Evolutionary conservation across 768 basidiomycete species (phyloP), one percentile per base, ranked within the genome.

Genomic region (Lactifluus piperatus): DNA sequence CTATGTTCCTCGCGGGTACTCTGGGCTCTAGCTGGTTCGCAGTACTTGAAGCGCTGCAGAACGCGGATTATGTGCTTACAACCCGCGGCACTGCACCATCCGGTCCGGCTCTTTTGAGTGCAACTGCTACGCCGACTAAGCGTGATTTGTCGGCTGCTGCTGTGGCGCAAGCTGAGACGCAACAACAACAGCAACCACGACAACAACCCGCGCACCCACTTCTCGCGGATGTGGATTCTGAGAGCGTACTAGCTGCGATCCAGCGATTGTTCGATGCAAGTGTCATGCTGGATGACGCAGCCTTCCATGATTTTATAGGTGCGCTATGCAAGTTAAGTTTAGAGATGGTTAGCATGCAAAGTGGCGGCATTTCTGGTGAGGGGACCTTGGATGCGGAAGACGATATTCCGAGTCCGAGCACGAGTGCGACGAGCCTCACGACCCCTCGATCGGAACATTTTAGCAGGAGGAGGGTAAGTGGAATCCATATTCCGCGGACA

Each of bases 341-440:
- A 10, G 93, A 94, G 71, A 97, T 98, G 94, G 83, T 97, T 20
- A 86, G 87, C 37, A 86, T 97, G 84, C 86, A 91, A 71, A 81
- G 79, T 77, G n/a, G 14, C 27, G n/a, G n/a, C 8, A 14, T 18
- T 50, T 5, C 16, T 10, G 10, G 20, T 13, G 44, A 48, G 30
- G 45, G 61, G 13, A 5, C 16, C 14, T 45, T 53, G 30, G 68
- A 66, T 11, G 30, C 57, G 67, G 43, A 74, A 71, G 47, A 68
- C 67, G 30, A 78, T 62, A 10, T 73, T 77, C 32, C 75, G 75
- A 22, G 79, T 7, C 64, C 67, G 22, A 64, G 59, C 44, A 36
- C 66, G 11, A 68, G 63, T 27, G 58, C 69, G 44, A 68, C 71
- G 0, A 71, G 79, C 54, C 75, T 77, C 7, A 76, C 77, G 6